phyloP scores from a whole-genome alignment of 352 stramenopile genomes.

The Peronospora belbahrii region DNA sequence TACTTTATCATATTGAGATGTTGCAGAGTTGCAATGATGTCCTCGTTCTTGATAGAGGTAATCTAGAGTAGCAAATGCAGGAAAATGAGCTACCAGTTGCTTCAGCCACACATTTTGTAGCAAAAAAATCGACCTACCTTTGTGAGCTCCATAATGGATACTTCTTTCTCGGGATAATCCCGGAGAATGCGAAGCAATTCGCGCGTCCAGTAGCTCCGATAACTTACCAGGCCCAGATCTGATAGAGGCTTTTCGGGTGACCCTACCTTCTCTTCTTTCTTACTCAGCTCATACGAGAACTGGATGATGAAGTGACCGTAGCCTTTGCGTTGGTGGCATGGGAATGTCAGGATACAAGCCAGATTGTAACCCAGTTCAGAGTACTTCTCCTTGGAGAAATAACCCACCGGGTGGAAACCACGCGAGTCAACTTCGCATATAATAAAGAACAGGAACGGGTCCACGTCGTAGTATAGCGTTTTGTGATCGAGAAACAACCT shows the following conservation, averaged over 20 bases:
- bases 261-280: conserved; percentile 95
- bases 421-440: conserved; percentile 91
- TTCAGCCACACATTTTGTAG: not conserved
- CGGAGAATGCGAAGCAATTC: conserved; percentile 90
- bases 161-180: conserved; percentile 66
- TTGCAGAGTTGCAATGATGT: conserved; percentile 98
- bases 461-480: conserved; percentile 99
- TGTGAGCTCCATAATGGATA: conserved; percentile 95
- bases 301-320: conserved; percentile 99
- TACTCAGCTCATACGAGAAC: conserved; percentile 98
- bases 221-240: conserved; percentile 97
- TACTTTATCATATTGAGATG: conserved; percentile 98
- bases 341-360: conserved; percentile 99
- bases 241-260: conserved; percentile 98
- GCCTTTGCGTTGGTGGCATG: conserved; percentile 96
- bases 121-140: conserved; percentile 37
- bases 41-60: conserved; percentile 93
- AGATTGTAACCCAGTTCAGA: conserved; percentile 98
- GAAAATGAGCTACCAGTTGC: not conserved
- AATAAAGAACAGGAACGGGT: conserved; percentile 99
- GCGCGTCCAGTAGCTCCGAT: conserved; percentile 98
- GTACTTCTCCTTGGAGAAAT: conserved; percentile 99
- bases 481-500: conserved; percentile 99
- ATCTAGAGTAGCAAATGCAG: conserved; percentile 21
- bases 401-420: conserved; percentile 94